Evolutionary conservation across 257 asterid species (phyloP).

Genomic region (Plantago major): DNA sequence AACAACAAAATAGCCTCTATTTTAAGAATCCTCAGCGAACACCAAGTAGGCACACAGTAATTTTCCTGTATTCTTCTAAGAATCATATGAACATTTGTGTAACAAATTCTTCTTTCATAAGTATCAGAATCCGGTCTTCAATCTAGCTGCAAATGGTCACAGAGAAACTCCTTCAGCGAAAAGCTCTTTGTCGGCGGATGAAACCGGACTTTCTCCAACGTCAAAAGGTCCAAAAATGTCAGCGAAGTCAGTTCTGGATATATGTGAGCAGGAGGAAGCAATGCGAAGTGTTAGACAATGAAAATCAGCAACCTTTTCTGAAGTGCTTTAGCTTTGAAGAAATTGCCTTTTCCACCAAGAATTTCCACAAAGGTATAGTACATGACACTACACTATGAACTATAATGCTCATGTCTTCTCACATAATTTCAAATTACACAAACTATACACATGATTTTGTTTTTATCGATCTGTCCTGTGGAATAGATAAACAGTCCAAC

Average conservation of each 20-base stretch:
- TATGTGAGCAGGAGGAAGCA: conserved; percentile 36
- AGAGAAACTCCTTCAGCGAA: conserved; percentile 28
- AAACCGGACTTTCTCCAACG: conserved; percentile 20
- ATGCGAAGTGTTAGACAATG: conserved; percentile 22
- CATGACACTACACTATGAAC: too few species aligned
- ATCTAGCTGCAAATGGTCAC: conserved; percentile 42
- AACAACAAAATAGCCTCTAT: neutral
- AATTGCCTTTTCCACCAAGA: conserved; percentile 57
- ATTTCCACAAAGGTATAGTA: conserved; percentile 49
- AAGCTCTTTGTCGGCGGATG: conserved; percentile 51
- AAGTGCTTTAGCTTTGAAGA: conserved; percentile 57
- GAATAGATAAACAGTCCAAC: too few species aligned
- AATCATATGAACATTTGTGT: too few species aligned
- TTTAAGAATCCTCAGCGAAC: too few species aligned
- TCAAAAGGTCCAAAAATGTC: conserved; percentile 35
- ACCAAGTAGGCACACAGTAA: neutral
- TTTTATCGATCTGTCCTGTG: too few species aligned
- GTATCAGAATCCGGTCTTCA: conserved; percentile 39
- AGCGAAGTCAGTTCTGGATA: conserved; percentile 56
- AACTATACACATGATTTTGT: too few species aligned
- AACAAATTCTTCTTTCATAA: neutral
- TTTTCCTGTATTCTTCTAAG: neutral
- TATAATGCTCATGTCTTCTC: too few species aligned
- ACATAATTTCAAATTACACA: too few species aligned
- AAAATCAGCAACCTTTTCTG: conserved; percentile 32